Percentiles rank a stretch among this genome's conserved stretches.
Conservation (phyloP, 148 eudicot genomes). For the Cornus controversa region DNA sequence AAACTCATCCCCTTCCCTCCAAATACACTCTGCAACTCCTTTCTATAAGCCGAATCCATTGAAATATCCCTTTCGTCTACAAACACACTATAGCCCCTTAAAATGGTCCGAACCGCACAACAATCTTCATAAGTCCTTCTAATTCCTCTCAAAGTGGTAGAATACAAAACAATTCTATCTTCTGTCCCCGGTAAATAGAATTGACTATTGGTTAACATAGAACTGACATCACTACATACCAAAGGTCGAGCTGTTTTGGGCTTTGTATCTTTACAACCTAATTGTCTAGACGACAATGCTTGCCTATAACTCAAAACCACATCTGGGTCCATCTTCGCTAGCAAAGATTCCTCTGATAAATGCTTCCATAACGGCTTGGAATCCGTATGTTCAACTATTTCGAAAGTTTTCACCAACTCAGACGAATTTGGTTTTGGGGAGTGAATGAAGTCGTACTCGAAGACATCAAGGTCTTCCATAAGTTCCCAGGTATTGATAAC, state of each 20-base stretch:
- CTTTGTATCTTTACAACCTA: slow-evolving; percentile 25
- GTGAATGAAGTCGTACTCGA: slow-evolving; percentile 34
- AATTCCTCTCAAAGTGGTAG: slow-evolving; percentile 86
- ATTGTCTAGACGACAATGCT: slow-evolving; percentile 48
- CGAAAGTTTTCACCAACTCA: slow-evolving; percentile 50
- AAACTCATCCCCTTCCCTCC: slow-evolving; percentile 59
- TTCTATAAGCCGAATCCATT: slow-evolving; percentile 77
- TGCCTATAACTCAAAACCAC: slow-evolving; percentile 59
- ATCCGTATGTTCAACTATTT: slow-evolving; percentile 44
- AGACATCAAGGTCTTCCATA: slow-evolving; percentile 94
- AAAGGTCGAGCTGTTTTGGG: slow-evolving; percentile 20
- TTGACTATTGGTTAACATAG: slow-evolving; percentile 7
- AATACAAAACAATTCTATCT: slow-evolving; percentile 71
- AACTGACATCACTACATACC: slow-evolving; percentile 17
- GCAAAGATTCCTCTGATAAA: slow-evolving; percentile 81
- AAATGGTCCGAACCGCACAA: slow-evolving; percentile 66
- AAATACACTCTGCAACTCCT: slow-evolving; percentile 64
- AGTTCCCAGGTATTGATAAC: slow-evolving; percentile 99
- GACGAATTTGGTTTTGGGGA: slow-evolving; percentile 22
- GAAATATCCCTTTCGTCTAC: slow-evolving; percentile 90
- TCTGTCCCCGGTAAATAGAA: slow-evolving; percentile 37
- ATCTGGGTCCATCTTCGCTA: slow-evolving; percentile 75
- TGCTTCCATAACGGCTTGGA: slow-evolving; percentile 94
- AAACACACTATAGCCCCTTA: slow-evolving; percentile 67
- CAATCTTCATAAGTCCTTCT: slow-evolving; percentile 93